Evolutionary conservation across 306 rosid species (phyloP).

Genomic region (Gastrolobium villosum): DNA sequence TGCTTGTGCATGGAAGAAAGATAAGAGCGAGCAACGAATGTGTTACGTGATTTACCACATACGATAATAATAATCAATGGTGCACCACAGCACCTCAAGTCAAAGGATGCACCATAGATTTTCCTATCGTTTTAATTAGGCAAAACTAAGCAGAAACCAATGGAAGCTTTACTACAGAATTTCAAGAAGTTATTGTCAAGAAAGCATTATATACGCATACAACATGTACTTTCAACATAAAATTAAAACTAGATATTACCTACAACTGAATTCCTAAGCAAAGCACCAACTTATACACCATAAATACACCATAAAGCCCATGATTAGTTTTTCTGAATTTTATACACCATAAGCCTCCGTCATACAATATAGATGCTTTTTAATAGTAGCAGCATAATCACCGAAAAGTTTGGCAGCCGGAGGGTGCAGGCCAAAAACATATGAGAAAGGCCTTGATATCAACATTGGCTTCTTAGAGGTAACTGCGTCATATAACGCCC

Average conservation of each 20-base stretch:
- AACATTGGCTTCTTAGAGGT: constrained; percentile 60
- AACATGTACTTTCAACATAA: neutral
- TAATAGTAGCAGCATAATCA: constrained; percentile 53
- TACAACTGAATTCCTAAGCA: neutral
- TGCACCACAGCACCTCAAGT: neutral
- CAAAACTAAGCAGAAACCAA: neutral
- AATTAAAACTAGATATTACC: constrained; percentile 25
- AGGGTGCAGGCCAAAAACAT: constrained; percentile 65
- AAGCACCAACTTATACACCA: neutral
- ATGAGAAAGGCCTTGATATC: constrained; percentile 67
- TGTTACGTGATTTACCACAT: neutral
- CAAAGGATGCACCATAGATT: neutral
- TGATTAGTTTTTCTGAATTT: constrained; percentile 34
- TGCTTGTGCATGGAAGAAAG: neutral
- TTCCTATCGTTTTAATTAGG: neutral
- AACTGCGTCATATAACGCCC: constrained; percentile 61
- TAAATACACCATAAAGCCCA: no score
- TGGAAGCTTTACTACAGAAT: neutral
- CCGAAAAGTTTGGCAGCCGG: constrained; percentile 59
- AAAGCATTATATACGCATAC: neutral
- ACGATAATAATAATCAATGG: neutral
- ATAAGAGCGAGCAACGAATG: neutral
- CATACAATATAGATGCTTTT: constrained; percentile 18
- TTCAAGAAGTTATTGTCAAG: neutral
- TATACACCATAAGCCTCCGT: neutral